These are phyloP conservation scores for Chytriomyces confervae DNA, from an alignment of 192 early-diverging fungal genomes.

Conservation along the genomic window DNA sequence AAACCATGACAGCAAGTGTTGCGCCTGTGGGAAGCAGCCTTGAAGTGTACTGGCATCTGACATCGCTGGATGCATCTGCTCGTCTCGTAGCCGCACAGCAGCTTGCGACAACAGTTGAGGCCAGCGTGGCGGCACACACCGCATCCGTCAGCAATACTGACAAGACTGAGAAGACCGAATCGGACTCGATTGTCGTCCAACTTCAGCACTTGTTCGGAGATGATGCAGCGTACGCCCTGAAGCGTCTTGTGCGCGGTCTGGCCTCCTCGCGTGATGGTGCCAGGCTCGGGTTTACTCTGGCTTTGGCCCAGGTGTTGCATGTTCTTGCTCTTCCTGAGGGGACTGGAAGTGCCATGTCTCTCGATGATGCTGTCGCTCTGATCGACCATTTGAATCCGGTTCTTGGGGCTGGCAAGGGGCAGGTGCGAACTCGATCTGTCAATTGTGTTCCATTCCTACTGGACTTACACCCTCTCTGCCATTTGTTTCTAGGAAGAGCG, in stretches of 20 bases:
- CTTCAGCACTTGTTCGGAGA: too few relatives aligned
- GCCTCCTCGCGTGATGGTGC: constrained; percentile 85
- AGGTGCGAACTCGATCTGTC: too few relatives aligned
- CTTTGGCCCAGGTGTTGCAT: constrained; percentile 78
- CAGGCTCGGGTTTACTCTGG: constrained; percentile 94
- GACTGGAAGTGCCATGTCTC: too few relatives aligned
- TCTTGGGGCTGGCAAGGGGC: too few relatives aligned
- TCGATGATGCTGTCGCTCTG: too few relatives aligned
- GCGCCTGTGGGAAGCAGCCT: constrained; percentile 44
- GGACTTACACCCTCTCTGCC: not conserved
- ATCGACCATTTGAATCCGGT: too few relatives aligned
- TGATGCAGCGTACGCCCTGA: constrained; percentile 71
- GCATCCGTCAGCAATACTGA: constrained; percentile 21
- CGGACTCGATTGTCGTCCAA: too few relatives aligned
- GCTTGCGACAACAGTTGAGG: constrained; percentile 39
- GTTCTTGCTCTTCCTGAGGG: constrained; percentile 18
- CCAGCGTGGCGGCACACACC: constrained; percentile 41
- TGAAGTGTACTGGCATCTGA: constrained; percentile 79
- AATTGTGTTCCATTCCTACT: not conserved
- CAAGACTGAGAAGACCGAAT: constrained; percentile 63
- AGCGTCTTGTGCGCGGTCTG: constrained; percentile 87
- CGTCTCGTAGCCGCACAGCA: constrained; percentile 69
- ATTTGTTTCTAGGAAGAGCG: constrained; percentile 73
- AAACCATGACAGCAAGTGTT: too few relatives aligned
- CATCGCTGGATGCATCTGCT: constrained; percentile 71